These are phyloP conservation scores for Colletotrichum lentis DNA, from an alignment of 2,329 filamentous ascomycete species.

Conservation along the genomic window DNA sequence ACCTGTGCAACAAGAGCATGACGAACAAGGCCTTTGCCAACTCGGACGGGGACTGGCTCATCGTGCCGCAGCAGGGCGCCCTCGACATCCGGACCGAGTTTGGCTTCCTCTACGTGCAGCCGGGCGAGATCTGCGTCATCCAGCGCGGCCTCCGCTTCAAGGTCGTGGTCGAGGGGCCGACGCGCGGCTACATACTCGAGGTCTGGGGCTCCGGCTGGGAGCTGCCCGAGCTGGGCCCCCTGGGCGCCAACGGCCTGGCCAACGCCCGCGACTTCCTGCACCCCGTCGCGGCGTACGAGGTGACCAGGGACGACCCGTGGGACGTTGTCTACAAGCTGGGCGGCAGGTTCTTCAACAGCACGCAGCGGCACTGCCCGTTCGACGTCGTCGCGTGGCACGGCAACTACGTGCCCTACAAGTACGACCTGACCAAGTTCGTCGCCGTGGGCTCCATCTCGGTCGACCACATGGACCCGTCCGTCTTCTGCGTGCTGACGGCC, in stretches of 20 bases:
- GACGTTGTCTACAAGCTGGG: constrained; percentile 68
- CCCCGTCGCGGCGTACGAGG: constrained; percentile 66
- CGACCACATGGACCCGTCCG: constrained; percentile 72
- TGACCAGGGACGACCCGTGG: constrained; percentile 61
- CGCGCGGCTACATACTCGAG: constrained; percentile 73
- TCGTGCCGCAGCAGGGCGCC: constrained; percentile 70
- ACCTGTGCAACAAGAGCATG: constrained; percentile 58
- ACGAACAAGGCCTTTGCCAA: constrained; percentile 58
- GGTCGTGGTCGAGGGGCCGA: constrained; percentile 66
- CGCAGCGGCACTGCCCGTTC: constrained; percentile 72
- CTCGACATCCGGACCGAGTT: constrained; percentile 75
- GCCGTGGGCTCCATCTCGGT: constrained; percentile 65
- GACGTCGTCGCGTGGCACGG: constrained; percentile 78
- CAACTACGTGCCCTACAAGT: constrained; percentile 70
- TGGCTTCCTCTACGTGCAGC: constrained; percentile 69
- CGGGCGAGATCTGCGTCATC: constrained; percentile 73
- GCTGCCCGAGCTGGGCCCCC: constrained; percentile 71
- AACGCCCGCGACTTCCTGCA: constrained; percentile 71
- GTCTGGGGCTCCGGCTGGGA: constrained; percentile 71
- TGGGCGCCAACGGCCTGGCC: constrained; percentile 72
- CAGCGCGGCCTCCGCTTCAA: constrained; percentile 65
- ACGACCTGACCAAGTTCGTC: constrained; percentile 65
- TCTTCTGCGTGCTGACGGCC: constrained; percentile 72
- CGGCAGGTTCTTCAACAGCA: constrained; percentile 66
- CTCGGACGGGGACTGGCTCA: constrained; percentile 72